Percentiles rank a stretch among this genome's conserved stretches.
These are phyloP conservation scores for Isatis lusitanica DNA, from an alignment of 441 rosid genomes.

Conservation along the genomic window DNA sequence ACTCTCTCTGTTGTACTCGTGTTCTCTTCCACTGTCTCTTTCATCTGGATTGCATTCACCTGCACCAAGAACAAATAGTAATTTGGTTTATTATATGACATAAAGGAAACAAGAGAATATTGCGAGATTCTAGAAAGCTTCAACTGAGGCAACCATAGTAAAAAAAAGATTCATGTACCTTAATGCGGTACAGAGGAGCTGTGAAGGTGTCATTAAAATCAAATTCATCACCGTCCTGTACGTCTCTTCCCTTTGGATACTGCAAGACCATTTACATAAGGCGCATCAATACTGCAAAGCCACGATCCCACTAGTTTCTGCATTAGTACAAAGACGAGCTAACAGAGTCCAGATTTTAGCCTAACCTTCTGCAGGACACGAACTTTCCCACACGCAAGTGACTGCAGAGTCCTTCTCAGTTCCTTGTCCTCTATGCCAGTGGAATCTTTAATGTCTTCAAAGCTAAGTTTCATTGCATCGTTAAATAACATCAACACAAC, in stretches of 20 bases:
- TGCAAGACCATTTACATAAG: slow-evolving; percentile 35
- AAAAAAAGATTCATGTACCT: slow-evolving; percentile 43
- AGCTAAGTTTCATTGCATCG: slow-evolving; percentile 88
- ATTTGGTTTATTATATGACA: not conserved
- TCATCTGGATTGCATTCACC: slow-evolving; percentile 99
- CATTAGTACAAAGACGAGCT: not conserved
- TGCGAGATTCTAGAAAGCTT: not conserved
- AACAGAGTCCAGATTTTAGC: not conserved
- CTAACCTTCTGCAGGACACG: slow-evolving; percentile 88
- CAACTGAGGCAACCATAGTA: not conserved
- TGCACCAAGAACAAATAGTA: slow-evolving; percentile 27
- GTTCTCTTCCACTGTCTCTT: slow-evolving; percentile 99
- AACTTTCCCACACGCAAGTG: slow-evolving; percentile 98
- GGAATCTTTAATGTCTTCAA: slow-evolving; percentile 92
- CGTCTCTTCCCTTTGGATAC: slow-evolving; percentile 95
- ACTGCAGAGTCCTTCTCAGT: slow-evolving; percentile 92
- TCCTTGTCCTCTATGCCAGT: slow-evolving; percentile 98
- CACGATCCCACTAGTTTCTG: slow-evolving; percentile 8
- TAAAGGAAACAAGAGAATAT: not conserved
- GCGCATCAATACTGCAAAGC: not conserved
- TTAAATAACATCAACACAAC: slow-evolving; percentile 97
- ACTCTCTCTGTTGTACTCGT: slow-evolving; percentile 98
- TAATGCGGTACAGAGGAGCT: slow-evolving; percentile 90
- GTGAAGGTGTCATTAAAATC: slow-evolving; percentile 78
- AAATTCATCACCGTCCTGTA: slow-evolving; percentile 88